Base-by-base conservation (phyloP, 306 rosid genomes). In the Dryas drummondii region DNA sequence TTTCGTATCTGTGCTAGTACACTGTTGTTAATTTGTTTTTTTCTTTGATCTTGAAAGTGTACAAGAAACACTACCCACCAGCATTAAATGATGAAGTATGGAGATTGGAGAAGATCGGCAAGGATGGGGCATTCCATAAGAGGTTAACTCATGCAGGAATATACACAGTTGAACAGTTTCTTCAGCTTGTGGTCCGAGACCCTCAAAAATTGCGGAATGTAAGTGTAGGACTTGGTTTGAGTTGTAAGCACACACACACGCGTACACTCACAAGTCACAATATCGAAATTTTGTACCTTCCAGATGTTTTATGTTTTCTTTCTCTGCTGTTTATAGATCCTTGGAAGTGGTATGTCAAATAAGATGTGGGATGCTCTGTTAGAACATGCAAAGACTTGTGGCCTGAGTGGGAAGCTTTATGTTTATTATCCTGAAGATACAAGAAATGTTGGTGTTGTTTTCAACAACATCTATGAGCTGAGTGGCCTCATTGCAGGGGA, bases 301-400 rank as follows among this genome's bases (percentile, higher is more conserved):
- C 72, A 40, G 27, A 32, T 56, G 55, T 56, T 46, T 55, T 75
- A 82, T 81, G 52, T 83, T 80, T 72, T 70, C 40, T 53, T 72
- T 80, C 61, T 70, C 44, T 66, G 32, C 70, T 76, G 65, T 86
- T 75, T 85, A 77, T 72, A 96, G 99, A 96, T 90, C 76, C 99
- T 96, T 78, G 99, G 99, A 74, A 92, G 99, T 76, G 99, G 99
- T n/a, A 96, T 96, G 99, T 96, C 99, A 71, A 96, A 96, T 85
- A 96, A 88, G 88, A 96, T 96, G 99, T 96, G 99, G 99, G 99
- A 96, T 4, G 98, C 98, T 76, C 98, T 96, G 74, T 4, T 96
- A 72, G 99, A 96, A 9, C 99, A 96, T 87, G 93, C 99, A 53
- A 96, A 96, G 89, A 96, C 99, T 17, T 96, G 99, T 82, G 87